Percentiles rank a stretch among this genome's conserved stretches.
These are phyloP conservation scores for Metarhizium robertsii DNA, from an alignment of 2,329 filamentous ascomycete species.

Conservation along the genomic window DNA sequence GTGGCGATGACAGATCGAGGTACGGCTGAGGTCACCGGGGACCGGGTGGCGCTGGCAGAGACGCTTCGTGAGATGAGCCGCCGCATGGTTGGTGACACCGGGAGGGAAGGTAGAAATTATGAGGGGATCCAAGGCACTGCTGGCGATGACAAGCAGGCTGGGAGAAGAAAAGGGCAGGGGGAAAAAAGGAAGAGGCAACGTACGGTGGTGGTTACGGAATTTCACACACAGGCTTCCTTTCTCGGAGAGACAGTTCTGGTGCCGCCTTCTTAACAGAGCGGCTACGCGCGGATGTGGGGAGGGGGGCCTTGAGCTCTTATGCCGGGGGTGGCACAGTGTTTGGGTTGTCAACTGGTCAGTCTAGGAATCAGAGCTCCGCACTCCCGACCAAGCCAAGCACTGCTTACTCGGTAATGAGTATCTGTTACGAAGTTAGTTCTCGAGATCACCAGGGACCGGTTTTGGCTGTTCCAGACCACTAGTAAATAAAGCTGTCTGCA, in stretches of 20 bases:
- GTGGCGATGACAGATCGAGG: constrained; percentile 16
- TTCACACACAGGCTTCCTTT: neutral
- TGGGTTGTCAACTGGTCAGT: too few relatives aligned
- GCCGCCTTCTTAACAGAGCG: constrained; percentile 2
- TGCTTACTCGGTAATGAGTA: too few relatives aligned
- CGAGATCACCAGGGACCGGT: too few relatives aligned
- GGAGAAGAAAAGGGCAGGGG: neutral
- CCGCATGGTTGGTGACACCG: constrained; percentile 29
- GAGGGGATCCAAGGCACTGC: neutral
- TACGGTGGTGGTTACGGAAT: neutral
- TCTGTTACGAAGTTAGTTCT: too few relatives aligned
- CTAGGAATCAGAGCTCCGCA: too few relatives aligned
- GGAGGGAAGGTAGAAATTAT: neutral
- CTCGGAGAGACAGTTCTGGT: neutral
- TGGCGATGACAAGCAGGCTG: neutral
- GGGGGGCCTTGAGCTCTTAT: neutral
- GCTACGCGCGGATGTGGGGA: constrained; percentile 6
- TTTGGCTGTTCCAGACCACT: too few relatives aligned
- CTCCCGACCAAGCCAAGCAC: too few relatives aligned
- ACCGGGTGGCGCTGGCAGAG: constrained; percentile 24
- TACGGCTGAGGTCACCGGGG: constrained; percentile 16
- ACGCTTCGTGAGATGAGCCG: constrained; percentile 33
- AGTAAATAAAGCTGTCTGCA: neutral
- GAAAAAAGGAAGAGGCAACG: neutral
- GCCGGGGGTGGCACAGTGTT: neutral